A percentile compares a stretch with the other conserved stretches of the same genome.
These are phyloP conservation scores for Yamadazyma membranifaciens DNA, from an alignment of 1,139 yeast genomes.

Conservation along the genomic window DNA sequence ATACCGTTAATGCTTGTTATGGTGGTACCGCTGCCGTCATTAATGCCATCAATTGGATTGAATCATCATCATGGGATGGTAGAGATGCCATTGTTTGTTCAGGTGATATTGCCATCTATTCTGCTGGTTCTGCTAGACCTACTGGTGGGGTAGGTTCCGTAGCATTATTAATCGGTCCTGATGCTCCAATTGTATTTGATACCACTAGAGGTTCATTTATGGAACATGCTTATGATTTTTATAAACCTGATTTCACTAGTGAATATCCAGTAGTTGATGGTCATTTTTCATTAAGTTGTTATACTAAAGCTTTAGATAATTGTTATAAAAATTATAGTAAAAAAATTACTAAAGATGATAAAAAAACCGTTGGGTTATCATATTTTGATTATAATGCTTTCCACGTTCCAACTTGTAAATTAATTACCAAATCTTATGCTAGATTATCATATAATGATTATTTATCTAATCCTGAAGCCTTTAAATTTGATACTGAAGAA, in stretches of 20 bases:
- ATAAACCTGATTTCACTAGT: constrained; percentile 93
- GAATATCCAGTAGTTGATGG: constrained; percentile 99
- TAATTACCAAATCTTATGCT: constrained; percentile 90
- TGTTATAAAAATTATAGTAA: constrained; percentile 81
- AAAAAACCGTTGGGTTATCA: constrained; percentile 61
- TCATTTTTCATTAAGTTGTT: constrained; percentile 91
- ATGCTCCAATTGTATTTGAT: constrained; percentile 95
- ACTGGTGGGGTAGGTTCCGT: constrained; percentile 99
- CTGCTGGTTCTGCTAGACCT: constrained; percentile 98
- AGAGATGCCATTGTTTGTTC: constrained; percentile 96
- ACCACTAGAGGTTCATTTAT: constrained; percentile 84
- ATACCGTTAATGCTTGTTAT: constrained; percentile 95
- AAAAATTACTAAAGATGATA: constrained; percentile 63
- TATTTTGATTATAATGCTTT: constrained; percentile 92
- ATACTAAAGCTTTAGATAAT: constrained; percentile 88
- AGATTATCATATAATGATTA: constrained; percentile 89
- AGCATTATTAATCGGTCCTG: constrained; percentile 94
- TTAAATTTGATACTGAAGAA: constrained; percentile 55
- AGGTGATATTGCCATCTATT: constrained; percentile 97
- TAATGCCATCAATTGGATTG: constrained; percentile 94
- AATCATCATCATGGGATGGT: constrained; percentile 97
- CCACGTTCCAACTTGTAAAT: constrained; percentile 98
- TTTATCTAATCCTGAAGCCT: constrained; percentile 54
- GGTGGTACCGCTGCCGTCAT: constrained; percentile 97
- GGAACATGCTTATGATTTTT: constrained; percentile 97